Evolutionary conservation across 345 rosid species (phyloP).

Genomic region (Eucalyptus pumila): DNA sequence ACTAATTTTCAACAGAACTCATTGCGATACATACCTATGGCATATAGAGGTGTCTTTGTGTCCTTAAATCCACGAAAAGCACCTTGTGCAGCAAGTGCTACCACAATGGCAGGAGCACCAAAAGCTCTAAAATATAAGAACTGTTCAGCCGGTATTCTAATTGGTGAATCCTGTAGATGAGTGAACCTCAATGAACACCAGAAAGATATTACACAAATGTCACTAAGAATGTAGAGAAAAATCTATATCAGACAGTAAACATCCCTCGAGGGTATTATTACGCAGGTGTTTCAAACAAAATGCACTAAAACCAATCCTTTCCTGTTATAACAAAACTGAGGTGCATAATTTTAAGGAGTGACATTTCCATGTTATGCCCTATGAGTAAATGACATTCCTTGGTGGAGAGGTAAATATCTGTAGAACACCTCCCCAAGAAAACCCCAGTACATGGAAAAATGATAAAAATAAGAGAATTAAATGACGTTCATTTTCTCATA

Average conservation of each 20-base stretch:
- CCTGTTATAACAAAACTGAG: not conserved
- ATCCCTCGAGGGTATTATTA: not conserved
- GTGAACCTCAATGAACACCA: not conserved
- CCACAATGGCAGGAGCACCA: slow-evolving; percentile 92
- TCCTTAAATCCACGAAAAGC: slow-evolving; percentile 93
- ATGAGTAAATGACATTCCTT: not conserved
- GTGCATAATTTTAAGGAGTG: not conserved
- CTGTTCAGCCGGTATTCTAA: slow-evolving; percentile 74
- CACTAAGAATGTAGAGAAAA: not conserved
- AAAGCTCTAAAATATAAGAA: slow-evolving; percentile 70
- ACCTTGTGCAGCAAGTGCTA: slow-evolving; percentile 95
- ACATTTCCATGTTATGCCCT: not conserved
- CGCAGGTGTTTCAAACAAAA: not conserved
- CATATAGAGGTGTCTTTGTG: slow-evolving; percentile 83
- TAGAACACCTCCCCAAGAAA: not conserved
- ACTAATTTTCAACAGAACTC: not conserved
- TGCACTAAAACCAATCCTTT: not conserved
- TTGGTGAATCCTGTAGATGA: slow-evolving; percentile 66
- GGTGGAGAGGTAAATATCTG: not conserved
- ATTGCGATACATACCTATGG: slow-evolving; percentile 63
- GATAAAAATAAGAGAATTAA: not conserved
- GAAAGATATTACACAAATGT: not conserved
- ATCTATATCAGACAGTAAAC: not conserved
- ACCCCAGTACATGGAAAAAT: not conserved
- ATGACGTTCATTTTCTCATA: not conserved